Conservation (phyloP, 225 moss, liverwort and hornwort species). For the Straminergon stramineum region DNA sequence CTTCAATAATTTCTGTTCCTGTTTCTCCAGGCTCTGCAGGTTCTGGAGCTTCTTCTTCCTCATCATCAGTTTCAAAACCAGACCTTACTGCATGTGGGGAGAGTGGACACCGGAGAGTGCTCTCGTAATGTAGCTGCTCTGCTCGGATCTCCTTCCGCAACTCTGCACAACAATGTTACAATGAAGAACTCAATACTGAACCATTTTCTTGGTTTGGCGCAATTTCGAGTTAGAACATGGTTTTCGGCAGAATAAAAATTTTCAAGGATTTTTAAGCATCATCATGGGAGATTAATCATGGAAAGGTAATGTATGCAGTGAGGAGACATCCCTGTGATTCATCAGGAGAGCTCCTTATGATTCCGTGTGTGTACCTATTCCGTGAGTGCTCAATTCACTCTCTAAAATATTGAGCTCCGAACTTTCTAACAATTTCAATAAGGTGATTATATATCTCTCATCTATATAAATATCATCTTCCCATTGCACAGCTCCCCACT, state of each 20-base stretch:
- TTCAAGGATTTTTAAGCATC: background rate
- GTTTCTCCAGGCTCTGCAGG: background rate
- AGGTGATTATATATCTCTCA: background rate
- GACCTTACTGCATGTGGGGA: conserved; percentile 13
- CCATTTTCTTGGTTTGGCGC: background rate
- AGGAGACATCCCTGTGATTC: background rate
- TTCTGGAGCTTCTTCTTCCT: background rate
- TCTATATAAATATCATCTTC: background rate
- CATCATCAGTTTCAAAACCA: conserved; percentile 5
- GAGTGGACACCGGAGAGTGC: conserved; percentile 13
- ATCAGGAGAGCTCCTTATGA: background rate
- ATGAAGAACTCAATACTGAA: background rate
- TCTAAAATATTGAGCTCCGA: background rate
- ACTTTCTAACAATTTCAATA: background rate
- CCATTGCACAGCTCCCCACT: background rate
- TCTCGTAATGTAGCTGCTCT: conserved; percentile 22
- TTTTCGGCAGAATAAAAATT: background rate
- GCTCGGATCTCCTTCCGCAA: conserved; percentile 37
- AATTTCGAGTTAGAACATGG: background rate
- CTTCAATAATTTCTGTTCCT: background rate
- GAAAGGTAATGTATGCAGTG: background rate
- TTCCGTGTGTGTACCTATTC: background rate
- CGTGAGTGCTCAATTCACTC: background rate
- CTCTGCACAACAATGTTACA: background rate
- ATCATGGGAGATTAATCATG: background rate